Evolutionary conservation across 768 basidiomycete species (phyloP).

Genomic region (Mycena rosella): DNA sequence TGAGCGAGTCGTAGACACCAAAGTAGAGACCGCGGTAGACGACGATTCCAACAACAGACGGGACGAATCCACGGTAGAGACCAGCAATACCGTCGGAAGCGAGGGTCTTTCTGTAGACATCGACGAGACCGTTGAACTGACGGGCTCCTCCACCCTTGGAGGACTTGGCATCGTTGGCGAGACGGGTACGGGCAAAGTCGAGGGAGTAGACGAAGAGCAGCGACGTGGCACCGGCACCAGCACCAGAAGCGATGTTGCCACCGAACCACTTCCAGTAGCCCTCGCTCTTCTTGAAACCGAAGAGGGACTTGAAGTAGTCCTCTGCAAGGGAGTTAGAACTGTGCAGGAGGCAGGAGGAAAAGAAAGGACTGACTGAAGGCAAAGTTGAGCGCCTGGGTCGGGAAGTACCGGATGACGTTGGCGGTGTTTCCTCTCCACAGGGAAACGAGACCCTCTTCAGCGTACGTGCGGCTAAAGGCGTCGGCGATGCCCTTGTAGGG

Average conservation of each 20-base stretch:
- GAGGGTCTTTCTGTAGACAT: constrained; percentile 98
- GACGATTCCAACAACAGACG: constrained; percentile 99
- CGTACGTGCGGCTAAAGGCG: constrained; percentile 93
- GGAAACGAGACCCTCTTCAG: constrained; percentile 94
- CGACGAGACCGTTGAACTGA: constrained; percentile 99
- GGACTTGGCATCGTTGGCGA: constrained; percentile 98
- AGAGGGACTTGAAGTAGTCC: constrained; percentile 99
- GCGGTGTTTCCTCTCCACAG: constrained; percentile 99
- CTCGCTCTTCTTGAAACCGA: constrained; percentile 98
- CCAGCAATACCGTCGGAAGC: constrained; percentile 98
- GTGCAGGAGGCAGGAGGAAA: background rate
- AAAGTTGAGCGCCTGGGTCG: constrained; percentile 99
- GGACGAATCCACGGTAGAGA: constrained; percentile 99
- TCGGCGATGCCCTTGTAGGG: constrained; percentile 98
- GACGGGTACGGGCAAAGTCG: constrained; percentile 99
- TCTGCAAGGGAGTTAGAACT: constrained; percentile 58
- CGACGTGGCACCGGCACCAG: constrained; percentile 98
- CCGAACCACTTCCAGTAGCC: constrained; percentile 99
- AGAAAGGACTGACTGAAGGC: constrained; percentile 88
- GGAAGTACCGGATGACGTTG: constrained; percentile 99
- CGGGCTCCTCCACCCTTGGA: constrained; percentile 90
- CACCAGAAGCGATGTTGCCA: constrained; percentile 98
- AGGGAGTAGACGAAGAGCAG: constrained; percentile 99
- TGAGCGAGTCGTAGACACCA: constrained; percentile 95
- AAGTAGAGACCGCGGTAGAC: constrained; percentile 99